These are phyloP conservation scores for Magnaporthiopsis rhizophila DNA, from an alignment of 2,329 filamentous ascomycete genomes.

Conservation along the genomic window DNA sequence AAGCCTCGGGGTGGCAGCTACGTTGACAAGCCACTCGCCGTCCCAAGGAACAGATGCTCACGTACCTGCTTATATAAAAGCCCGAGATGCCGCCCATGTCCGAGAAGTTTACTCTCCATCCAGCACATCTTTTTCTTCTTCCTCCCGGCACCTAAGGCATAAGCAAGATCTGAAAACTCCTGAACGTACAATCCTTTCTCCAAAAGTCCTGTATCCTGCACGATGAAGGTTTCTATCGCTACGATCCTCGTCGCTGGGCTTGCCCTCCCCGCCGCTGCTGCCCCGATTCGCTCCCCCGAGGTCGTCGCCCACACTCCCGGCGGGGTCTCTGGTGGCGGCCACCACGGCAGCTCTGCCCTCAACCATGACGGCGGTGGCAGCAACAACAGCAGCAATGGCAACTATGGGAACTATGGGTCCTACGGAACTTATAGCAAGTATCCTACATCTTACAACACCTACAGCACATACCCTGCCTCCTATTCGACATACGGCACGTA, in stretches of 20 bases:
- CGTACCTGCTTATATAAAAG: neutral
- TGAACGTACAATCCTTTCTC: no score
- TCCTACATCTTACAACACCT: neutral
- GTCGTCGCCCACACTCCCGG: neutral
- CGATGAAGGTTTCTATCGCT: slow-evolving; percentile 6
- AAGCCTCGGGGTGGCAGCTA: neutral
- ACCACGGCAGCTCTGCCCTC: neutral
- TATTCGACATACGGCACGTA: slow-evolving; percentile 2
- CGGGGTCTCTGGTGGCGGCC: neutral
- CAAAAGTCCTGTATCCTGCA: neutral
- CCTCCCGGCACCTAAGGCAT: neutral
- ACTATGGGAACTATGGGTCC: neutral
- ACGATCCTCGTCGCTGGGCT: slow-evolving; percentile 8
- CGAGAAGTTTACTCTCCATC: neutral
- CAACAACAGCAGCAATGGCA: no score
- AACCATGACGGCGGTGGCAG: no score
- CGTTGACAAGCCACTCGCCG: neutral
- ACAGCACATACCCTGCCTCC: neutral
- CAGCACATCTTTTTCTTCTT: neutral
- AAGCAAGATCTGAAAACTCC: neutral
- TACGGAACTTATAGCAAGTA: neutral
- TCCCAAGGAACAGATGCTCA: neutral
- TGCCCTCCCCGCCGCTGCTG: slow-evolving; percentile 7
- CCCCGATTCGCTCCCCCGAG: slow-evolving; percentile 2
- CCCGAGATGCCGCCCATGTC: neutral